A percentile compares a stretch with the other conserved stretches of the same genome.
Conservation (phyloP, 768 basidiomycete species). For the Rhodocollybia butyracea region DNA sequence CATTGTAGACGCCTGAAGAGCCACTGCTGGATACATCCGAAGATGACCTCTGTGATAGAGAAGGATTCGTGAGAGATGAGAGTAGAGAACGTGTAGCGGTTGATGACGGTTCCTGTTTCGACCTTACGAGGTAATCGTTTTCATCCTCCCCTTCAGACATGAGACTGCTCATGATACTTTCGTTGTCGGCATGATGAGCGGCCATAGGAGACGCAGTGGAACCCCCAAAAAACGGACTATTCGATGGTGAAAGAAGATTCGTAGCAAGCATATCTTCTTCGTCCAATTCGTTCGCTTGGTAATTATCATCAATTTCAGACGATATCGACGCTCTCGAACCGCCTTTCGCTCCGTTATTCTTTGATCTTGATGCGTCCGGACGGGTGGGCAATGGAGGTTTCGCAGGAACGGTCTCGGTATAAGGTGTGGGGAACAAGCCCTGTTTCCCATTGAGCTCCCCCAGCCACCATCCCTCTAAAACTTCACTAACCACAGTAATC, state of each 20-base stretch:
- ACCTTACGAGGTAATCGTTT: not conserved
- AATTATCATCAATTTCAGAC: constrained; percentile 20
- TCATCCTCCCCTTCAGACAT: constrained; percentile 7
- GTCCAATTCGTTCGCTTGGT: constrained; percentile 33
- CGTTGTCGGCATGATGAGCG: constrained; percentile 11
- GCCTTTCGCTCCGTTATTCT: constrained; percentile 12
- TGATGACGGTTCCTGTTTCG: constrained; percentile 1
- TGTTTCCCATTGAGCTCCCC: constrained; percentile 68
- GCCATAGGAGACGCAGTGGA: not conserved
- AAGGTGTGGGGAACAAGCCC: constrained; percentile 80
- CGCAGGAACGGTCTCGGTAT: constrained; percentile 53
- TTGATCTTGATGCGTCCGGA: constrained; percentile 13
- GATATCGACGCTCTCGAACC: constrained; percentile 18
- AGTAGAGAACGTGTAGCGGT: constrained; percentile 3
- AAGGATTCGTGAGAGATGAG: not conserved
- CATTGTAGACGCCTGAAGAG: constrained; percentile 3
- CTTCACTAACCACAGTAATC: constrained; percentile 74
- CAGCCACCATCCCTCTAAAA: constrained; percentile 90
- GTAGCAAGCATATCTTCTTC: constrained; percentile 49
- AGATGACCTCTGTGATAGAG: constrained; percentile 12
- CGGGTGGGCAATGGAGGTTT: constrained; percentile 27
- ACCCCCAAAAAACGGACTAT: constrained; percentile 41
- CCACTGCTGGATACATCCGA: constrained; percentile 6
- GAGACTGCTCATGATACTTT: constrained; percentile 18
- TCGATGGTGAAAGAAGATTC: constrained; percentile 37